These are phyloP conservation scores for Ceratobasidium sp. DNA, from an alignment of 1,284 basidiomycete genomes.

Conservation along the genomic window DNA sequence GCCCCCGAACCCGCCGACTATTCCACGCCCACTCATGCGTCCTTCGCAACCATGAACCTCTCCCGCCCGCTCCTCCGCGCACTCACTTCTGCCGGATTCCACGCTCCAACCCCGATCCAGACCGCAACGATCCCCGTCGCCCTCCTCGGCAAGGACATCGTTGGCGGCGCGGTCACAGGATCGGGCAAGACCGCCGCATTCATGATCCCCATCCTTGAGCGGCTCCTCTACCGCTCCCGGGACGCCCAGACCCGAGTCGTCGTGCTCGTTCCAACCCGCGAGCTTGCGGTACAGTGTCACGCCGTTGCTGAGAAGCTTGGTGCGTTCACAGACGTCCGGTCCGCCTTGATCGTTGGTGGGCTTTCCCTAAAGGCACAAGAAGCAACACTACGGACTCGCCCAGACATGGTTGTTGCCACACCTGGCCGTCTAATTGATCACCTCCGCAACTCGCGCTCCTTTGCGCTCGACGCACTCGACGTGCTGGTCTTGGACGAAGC, in stretches of 20 bases:
- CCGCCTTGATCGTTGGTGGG: conserved; percentile 90
- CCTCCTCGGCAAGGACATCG: conserved; percentile 92
- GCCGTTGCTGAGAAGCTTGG: conserved; percentile 89
- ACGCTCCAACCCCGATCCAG: conserved; percentile 94
- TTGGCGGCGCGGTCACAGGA: conserved; percentile 94
- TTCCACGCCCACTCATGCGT: conserved; percentile 59
- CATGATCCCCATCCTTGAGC: conserved; percentile 92
- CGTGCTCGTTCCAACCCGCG: conserved; percentile 91
- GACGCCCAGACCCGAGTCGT: conserved; percentile 94
- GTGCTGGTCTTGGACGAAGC: conserved; percentile 97
- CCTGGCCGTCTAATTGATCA: conserved; percentile 97
- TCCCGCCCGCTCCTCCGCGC: conserved; percentile 91
- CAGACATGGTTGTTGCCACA: conserved; percentile 94
- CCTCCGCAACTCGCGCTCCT: conserved; percentile 93
- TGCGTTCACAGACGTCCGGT: conserved; percentile 86
- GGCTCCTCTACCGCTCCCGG: conserved; percentile 88
- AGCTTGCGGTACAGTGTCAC: conserved; percentile 93
- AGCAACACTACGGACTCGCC: conserved; percentile 81
- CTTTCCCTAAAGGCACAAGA: conserved; percentile 93
- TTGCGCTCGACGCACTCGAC: conserved; percentile 92
- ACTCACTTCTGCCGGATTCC: conserved; percentile 82
- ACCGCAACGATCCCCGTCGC: conserved; percentile 92
- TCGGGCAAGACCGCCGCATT: conserved; percentile 98
- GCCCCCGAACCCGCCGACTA: conserved; percentile 63
- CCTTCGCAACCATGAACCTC: conserved; percentile 88